phyloP scores from a whole-genome alignment of 2,329 filamentous ascomycete genomes.

The Fusarium ramigenum region DNA sequence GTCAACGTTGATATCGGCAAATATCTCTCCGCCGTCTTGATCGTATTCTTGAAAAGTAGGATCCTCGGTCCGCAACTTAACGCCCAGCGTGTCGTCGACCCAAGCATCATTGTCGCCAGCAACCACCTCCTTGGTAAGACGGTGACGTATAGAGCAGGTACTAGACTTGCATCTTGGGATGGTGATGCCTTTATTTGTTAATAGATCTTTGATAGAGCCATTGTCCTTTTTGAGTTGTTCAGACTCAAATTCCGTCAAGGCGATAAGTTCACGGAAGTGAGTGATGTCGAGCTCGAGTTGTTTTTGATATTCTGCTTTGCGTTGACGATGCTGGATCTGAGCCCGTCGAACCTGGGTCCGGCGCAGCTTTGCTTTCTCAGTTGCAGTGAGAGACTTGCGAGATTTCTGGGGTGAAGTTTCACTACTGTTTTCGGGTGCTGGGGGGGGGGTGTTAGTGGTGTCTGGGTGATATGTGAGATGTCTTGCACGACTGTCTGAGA shows the following conservation, averaged over 20 bases:
- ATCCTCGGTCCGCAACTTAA: neutral
- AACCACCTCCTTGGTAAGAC: neutral
- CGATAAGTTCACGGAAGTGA: constrained; percentile 58
- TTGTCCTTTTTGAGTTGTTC: constrained; percentile 54
- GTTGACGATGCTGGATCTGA: constrained; percentile 64
- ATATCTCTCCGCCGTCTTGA: constrained; percentile 39
- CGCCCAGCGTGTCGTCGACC: constrained; percentile 30
- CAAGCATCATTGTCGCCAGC: constrained; percentile 23
- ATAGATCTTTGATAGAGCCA: constrained; percentile 50
- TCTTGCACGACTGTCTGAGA: neutral
- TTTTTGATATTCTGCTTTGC: constrained; percentile 64
- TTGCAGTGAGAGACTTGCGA: constrained; percentile 33
- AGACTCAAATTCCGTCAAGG: constrained; percentile 52
- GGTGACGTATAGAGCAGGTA: constrained; percentile 5
- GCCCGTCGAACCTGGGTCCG: constrained; percentile 63
- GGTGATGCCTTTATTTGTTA: constrained; percentile 43
- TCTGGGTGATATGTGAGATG: neutral
- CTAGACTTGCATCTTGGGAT: constrained; percentile 18
- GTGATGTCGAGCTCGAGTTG: constrained; percentile 63
- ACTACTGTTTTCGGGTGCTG: constrained; percentile 26
- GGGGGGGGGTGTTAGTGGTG: constrained; percentile 7
- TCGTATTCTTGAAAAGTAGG: neutral
- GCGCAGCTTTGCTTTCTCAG: constrained; percentile 57
- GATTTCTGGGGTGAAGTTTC: constrained; percentile 26
- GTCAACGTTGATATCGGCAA: constrained; percentile 49